Percentiles rank a stretch among this genome's conserved stretches.
Evolutionary conservation across 2,329 filamentous ascomycete genomes (phyloP).

Genomic region (Aulographum hederae): DNA sequence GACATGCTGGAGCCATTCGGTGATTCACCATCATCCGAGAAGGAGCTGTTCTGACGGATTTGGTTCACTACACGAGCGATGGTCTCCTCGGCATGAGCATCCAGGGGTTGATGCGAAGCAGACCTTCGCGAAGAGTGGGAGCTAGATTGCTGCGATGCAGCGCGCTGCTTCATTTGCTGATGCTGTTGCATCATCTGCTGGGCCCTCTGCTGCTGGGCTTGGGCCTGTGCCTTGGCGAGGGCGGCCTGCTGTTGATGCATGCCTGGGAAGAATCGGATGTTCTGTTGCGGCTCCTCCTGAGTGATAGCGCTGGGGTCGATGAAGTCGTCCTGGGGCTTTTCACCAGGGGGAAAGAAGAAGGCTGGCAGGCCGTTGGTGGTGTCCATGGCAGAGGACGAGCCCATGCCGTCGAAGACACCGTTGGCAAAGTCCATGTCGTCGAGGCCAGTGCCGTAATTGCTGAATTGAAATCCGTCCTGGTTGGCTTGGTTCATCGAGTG

Average conservation of each 20-base stretch:
- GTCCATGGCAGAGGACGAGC: conserved; percentile 35
- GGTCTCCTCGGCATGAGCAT: conserved; percentile 55
- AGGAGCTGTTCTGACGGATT: conserved; percentile 60
- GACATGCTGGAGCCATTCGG: conserved; percentile 28
- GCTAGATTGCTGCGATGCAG: conserved; percentile 13
- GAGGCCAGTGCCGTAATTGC: conserved; percentile 43
- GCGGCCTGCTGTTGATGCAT: conserved; percentile 77
- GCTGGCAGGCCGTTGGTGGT: conserved; percentile 30
- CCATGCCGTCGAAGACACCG: conserved; percentile 33
- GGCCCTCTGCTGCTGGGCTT: conserved; percentile 30
- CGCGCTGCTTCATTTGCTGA: conserved; percentile 18
- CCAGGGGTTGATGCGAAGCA: conserved; percentile 20
- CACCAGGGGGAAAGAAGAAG: conserved; percentile 42
- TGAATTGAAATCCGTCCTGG: conserved; percentile 27
- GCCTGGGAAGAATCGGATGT: conserved; percentile 72
- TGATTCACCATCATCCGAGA: conserved; percentile 28
- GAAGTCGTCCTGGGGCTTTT: conserved; percentile 29
- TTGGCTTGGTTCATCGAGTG: conserved; percentile 52
- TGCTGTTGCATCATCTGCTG: conserved; percentile 35
- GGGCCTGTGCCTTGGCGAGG: conserved; percentile 14
- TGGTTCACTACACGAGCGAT: conserved; percentile 85
- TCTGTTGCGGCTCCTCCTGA: conserved; percentile 37
- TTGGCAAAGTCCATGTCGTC: conserved; percentile 47
- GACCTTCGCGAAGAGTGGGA: conserved; percentile 13
- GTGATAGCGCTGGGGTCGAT: conserved; percentile 59